Conservation (phyloP, 768 basidiomycete species). For the Pisolithus albus region DNA sequence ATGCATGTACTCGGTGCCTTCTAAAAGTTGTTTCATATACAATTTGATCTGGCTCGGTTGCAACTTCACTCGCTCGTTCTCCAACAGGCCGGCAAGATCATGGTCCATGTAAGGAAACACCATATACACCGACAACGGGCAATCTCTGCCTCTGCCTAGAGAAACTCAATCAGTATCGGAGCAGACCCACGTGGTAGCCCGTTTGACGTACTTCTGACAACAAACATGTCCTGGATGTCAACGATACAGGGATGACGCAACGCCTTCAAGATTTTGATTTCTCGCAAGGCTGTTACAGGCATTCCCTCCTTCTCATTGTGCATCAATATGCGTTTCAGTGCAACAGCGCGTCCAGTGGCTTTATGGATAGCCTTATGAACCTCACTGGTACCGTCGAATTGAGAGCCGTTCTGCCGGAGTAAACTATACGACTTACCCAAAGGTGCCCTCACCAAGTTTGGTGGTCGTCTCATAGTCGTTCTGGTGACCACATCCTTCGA, state of each 20-base stretch:
- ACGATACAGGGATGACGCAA: conserved; percentile 83
- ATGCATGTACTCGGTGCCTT: conserved; percentile 96
- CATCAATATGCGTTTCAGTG: conserved; percentile 92
- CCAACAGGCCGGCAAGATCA: conserved; percentile 89
- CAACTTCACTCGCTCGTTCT: conserved; percentile 84
- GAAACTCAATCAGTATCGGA: not conserved
- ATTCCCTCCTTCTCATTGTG: conserved; percentile 97
- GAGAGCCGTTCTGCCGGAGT: not conserved
- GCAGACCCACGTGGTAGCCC: not conserved
- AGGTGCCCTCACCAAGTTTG: conserved; percentile 95
- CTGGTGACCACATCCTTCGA: conserved; percentile 65
- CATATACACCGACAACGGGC: conserved; percentile 86
- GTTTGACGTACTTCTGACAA: conserved; percentile 58
- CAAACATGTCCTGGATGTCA: conserved; percentile 87
- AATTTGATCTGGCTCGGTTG: conserved; percentile 85
- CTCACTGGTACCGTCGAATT: conserved; percentile 46
- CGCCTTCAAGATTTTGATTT: conserved; percentile 93
- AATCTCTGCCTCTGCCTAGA: conserved; percentile 56
- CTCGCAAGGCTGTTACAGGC: conserved; percentile 92
- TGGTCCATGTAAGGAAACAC: conserved; percentile 99
- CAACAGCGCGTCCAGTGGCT: conserved; percentile 56
- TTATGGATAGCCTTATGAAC: conserved; percentile 83
- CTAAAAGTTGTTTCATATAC: conserved; percentile 93
- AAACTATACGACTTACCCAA: conserved; percentile 60
- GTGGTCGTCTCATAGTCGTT: conserved; percentile 73